Conservation (phyloP, 2,329 filamentous ascomycete species). For the Exophiala alcalophila region DNA sequence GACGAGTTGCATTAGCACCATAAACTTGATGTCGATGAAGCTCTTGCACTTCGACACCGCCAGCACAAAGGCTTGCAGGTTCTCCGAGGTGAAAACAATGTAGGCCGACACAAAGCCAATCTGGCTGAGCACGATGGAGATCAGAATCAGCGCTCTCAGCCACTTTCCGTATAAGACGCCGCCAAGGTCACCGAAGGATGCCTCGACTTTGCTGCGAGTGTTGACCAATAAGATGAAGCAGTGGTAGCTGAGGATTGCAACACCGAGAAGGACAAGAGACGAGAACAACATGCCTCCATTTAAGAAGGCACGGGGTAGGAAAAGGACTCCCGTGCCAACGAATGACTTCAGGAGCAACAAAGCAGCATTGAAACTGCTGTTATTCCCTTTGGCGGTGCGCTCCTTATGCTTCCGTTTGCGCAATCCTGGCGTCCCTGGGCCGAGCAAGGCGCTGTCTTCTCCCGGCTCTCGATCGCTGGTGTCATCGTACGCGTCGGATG, state of each 20-base stretch:
- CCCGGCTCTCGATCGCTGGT: constrained; percentile 68
- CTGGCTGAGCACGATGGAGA: constrained; percentile 91
- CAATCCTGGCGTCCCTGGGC: constrained; percentile 63
- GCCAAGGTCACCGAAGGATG: constrained; percentile 97
- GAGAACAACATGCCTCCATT: constrained; percentile 98
- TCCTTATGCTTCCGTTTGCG: constrained; percentile 73
- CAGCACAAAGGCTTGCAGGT: constrained; percentile 88
- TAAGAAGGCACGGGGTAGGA: constrained; percentile 86
- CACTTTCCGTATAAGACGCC: constrained; percentile 85
- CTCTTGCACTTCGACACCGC: constrained; percentile 86
- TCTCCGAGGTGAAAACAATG: constrained; percentile 95
- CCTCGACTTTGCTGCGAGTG: constrained; percentile 78
- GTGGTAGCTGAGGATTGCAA: constrained; percentile 88
- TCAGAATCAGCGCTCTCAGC: constrained; percentile 83
- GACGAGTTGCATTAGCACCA: constrained; percentile 92
- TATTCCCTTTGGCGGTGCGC: constrained; percentile 70
- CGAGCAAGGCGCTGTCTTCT: constrained; percentile 81
- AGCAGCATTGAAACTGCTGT: constrained; percentile 73
- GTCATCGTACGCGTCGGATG: constrained; percentile 67
- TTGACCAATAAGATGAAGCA: constrained; percentile 93
- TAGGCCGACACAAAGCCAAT: constrained; percentile 93
- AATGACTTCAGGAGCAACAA: constrained; percentile 93
- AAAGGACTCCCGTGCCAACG: constrained; percentile 92
- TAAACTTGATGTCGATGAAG: constrained; percentile 78
- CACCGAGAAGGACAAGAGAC: constrained; percentile 79